Evolutionary conservation across 768 basidiomycete species (phyloP).

Genomic region (Hydnomerulius pinastri): DNA sequence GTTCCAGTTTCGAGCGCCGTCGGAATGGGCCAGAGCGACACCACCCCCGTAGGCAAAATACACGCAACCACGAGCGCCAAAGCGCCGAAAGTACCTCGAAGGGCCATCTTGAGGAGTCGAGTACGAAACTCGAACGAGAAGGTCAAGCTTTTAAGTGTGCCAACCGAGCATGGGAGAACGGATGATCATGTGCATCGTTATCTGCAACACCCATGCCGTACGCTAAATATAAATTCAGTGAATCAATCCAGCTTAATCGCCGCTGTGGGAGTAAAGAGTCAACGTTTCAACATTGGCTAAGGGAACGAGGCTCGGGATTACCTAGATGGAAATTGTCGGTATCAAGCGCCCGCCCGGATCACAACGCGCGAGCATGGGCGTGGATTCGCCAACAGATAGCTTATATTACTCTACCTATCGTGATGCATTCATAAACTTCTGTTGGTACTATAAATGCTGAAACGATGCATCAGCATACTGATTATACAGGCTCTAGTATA

Average conservation of each 20-base stretch:
- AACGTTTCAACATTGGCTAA: too few species aligned
- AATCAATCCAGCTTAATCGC: too few species aligned
- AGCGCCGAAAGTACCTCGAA: slow-evolving; percentile 4
- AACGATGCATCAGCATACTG: background rate
- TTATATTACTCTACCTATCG: too few species aligned
- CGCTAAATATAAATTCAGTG: background rate
- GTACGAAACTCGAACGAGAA: background rate
- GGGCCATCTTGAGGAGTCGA: slow-evolving; percentile 1
- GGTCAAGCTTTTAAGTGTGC: background rate
- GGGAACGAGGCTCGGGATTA: too few species aligned
- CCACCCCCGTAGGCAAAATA: slow-evolving; percentile 3
- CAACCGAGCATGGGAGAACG: background rate
- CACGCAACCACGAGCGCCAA: slow-evolving; percentile 11
- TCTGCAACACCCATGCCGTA: too few species aligned
- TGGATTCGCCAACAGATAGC: too few species aligned
- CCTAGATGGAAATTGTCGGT: too few species aligned
- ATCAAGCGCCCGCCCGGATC: too few species aligned
- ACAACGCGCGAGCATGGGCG: too few species aligned
- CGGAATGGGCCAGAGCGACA: slow-evolving; percentile 38
- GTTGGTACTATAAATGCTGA: too few species aligned
- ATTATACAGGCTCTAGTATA: background rate
- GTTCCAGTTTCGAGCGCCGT: slow-evolving; percentile 25
- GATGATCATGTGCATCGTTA: background rate
- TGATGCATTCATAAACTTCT: too few species aligned
- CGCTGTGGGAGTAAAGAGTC: too few species aligned